Conservation (phyloP, 805 yeast genomes). For the Saturnispora hagleri region DNA sequence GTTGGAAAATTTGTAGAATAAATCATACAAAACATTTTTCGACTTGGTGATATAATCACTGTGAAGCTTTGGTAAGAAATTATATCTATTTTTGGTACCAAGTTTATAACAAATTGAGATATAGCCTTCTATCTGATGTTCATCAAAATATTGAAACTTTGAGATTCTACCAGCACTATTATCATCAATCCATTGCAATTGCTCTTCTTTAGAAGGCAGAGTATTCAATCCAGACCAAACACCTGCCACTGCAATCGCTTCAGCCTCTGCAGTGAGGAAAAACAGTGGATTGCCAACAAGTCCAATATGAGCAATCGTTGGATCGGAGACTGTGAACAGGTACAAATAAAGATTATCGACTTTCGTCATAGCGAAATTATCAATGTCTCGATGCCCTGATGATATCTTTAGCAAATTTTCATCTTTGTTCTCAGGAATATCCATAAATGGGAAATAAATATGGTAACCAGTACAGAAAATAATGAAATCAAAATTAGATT, state of each 20-base stretch:
- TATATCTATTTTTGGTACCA: conserved; percentile 10
- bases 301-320: conserved; percentile 34
- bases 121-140: conserved; percentile 10
- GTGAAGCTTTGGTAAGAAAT: conserved; percentile 3
- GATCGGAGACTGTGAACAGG: conserved; percentile 33
- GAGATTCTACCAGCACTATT: conserved; percentile 10
- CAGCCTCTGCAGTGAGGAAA: conserved; percentile 41
- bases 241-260: conserved; percentile 45
- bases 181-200: conserved; percentile 13
- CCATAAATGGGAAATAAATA: conserved; percentile 33
- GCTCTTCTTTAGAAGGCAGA: conserved; percentile 29
- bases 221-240: conserved; percentile 38
- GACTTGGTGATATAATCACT: conserved; percentile 5
- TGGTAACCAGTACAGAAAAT: conserved; percentile 44
- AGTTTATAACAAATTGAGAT: conserved; percentile 7
- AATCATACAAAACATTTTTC: conserved; percentile 5
- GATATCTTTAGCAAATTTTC: conserved; percentile 18
- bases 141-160: conserved; percentile 14
- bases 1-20: conserved; percentile 11
- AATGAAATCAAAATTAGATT: conserved; percentile 29
- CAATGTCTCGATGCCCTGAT: conserved; percentile 26
- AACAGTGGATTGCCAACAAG: conserved; percentile 34
- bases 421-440: conserved; percentile 19
- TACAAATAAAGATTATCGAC: conserved; percentile 22
- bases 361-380: conserved; percentile 11